phyloP scores from a whole-genome alignment of 2,329 filamentous ascomycete genomes.

The Aspergillus amoenus region DNA sequence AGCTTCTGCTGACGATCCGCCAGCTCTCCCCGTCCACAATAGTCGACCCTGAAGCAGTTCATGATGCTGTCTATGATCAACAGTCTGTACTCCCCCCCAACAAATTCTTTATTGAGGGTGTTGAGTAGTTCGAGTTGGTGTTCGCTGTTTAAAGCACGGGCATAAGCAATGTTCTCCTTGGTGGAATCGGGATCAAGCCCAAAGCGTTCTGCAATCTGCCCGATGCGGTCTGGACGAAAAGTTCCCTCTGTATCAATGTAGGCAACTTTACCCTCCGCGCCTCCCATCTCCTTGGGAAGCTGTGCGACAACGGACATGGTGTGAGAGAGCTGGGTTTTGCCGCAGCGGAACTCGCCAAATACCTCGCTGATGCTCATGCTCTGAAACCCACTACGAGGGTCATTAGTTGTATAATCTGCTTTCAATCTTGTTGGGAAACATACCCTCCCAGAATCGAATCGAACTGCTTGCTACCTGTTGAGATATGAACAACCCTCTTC shows the following conservation, averaged over 20 bases:
- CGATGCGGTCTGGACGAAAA: constrained; percentile 66
- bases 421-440: constrained; percentile 6
- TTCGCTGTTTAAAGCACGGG: constrained; percentile 65
- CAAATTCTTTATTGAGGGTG: constrained; percentile 60
- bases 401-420: not conserved
- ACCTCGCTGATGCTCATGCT: constrained; percentile 67
- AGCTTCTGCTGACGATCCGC: constrained; percentile 69
- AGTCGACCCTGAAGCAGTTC: constrained; percentile 68
- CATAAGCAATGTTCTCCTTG: constrained; percentile 67
- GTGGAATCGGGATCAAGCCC: constrained; percentile 58
- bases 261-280: constrained; percentile 67
- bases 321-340: constrained; percentile 69
- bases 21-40: constrained; percentile 64
- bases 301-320: constrained; percentile 67
- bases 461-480: constrained; percentile 69
- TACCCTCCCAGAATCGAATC: constrained; percentile 65
- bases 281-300: constrained; percentile 58
- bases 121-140: constrained; percentile 65
- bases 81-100: constrained; percentile 63
- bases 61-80: constrained; percentile 70
- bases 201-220: constrained; percentile 66
- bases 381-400: constrained; percentile 59
- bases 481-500: constrained; percentile 64
- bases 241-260: constrained; percentile 69
- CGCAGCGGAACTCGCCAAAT: constrained; percentile 52